Percentiles rank a stretch among this genome's conserved stretches.
Conservation (phyloP, 108 stramenopile species). For the Halocafeteria seosinensis region DNA sequence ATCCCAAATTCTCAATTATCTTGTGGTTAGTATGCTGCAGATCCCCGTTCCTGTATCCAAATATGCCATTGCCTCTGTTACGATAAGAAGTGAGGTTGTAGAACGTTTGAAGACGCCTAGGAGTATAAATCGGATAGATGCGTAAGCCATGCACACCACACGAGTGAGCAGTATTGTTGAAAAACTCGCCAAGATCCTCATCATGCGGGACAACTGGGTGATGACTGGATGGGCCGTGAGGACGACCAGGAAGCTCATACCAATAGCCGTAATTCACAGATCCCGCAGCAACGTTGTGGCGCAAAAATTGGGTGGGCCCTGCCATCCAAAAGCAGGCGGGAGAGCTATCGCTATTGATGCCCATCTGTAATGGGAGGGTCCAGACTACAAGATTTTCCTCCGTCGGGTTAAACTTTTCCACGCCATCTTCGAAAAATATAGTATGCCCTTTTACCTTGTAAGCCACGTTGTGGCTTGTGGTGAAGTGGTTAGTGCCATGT, state of each 20-base stretch:
- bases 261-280: background rate
- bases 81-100: conserved; percentile 2
- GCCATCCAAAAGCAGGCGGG: conserved; percentile 12
- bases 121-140: conserved; percentile 1
- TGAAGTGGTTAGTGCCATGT: conserved; percentile 23
- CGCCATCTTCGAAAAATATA: conserved; percentile 25
- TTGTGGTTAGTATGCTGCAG: conserved; percentile 3
- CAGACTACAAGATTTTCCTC: conserved; percentile 11
- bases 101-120: background rate
- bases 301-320: background rate
- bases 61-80: conserved; percentile 14
- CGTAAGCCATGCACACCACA: conserved; percentile 1
- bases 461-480: conserved; percentile 17
- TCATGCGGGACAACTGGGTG: background rate
- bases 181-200: conserved; percentile 3
- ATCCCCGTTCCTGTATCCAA: conserved; percentile 5
- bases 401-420: conserved; percentile 17
- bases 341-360: conserved; percentile 2
- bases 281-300: conserved; percentile 5
- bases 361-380: background rate
- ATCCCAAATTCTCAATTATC: background rate
- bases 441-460: conserved; percentile 25
- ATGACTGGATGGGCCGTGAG: background rate
- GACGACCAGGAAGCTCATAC: conserved; percentile 2
- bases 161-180: conserved; percentile 6